Evolutionary conservation across 2,329 filamentous ascomycete species (phyloP).

Genomic region (Aquanectria penicillioides): DNA sequence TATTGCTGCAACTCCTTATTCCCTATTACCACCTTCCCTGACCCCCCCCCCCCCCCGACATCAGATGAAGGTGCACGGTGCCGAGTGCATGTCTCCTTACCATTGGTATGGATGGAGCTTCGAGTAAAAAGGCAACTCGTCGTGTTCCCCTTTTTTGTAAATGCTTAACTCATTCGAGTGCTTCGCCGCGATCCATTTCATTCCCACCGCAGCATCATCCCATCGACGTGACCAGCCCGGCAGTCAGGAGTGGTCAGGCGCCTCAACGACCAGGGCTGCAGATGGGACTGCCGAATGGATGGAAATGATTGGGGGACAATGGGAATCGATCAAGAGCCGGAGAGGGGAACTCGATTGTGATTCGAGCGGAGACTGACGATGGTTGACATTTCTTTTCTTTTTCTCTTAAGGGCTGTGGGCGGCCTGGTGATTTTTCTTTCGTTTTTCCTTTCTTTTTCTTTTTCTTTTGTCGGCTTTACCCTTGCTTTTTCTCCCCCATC

Average conservation of each 20-base stretch:
- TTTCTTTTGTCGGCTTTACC: neutral
- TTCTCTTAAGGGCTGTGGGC: conserved; percentile 7
- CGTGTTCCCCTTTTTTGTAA: too few species aligned
- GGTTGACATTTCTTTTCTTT: conserved; percentile 16
- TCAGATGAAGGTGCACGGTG: neutral
- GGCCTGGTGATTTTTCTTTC: neutral
- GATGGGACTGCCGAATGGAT: conserved; percentile 23
- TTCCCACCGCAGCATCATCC: conserved; percentile 12
- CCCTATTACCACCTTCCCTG: neutral
- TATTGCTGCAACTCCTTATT: conserved; percentile 7
- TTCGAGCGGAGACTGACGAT: conserved; percentile 24
- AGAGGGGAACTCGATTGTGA: conserved; percentile 27
- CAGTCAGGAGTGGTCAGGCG: conserved; percentile 33
- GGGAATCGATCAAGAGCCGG: conserved; percentile 13
- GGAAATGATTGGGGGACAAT: conserved; percentile 25
- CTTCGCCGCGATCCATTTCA: conserved; percentile 4
- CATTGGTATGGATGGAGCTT: too few species aligned
- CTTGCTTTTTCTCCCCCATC: too few species aligned
- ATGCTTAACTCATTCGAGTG: too few species aligned
- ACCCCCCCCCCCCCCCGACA: neutral
- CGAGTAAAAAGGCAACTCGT: too few species aligned
- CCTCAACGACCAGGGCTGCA: conserved; percentile 16
- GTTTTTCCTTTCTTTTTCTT: conserved; percentile 1
- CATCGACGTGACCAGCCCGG: conserved; percentile 13
- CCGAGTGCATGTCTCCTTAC: too few species aligned